Percentiles rank a stretch among this genome's conserved stretches.
Evolutionary conservation across 345 rosid genomes (phyloP).

Genomic region (Brassica nigra): DNA sequence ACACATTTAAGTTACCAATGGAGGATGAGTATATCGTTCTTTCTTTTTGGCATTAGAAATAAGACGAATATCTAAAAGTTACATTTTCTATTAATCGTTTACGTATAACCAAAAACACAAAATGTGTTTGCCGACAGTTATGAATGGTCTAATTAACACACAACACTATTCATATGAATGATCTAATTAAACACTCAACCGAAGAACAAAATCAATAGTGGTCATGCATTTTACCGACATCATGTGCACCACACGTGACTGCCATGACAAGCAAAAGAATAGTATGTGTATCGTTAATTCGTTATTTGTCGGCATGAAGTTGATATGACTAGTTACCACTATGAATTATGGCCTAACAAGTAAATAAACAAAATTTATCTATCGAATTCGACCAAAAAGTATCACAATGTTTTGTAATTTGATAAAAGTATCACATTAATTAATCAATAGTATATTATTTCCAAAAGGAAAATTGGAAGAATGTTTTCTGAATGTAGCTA

Average conservation of each 20-base stretch:
- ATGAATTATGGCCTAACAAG: background rate
- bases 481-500: background rate
- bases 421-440: background rate
- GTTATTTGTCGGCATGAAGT: constrained; percentile 32
- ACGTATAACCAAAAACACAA: background rate
- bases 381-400: background rate
- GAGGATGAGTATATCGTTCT: background rate
- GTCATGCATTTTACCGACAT: constrained; percentile 32
- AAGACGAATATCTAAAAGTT: background rate
- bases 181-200: constrained; percentile 23
- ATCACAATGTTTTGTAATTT: background rate
- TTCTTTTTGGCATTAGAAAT: background rate
- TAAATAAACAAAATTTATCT: background rate
- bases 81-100: background rate
- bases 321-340: background rate
- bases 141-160: constrained; percentile 17
- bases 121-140: constrained; percentile 25
- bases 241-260: constrained; percentile 44
- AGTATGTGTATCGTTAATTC: constrained; percentile 22
- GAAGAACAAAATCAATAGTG: constrained; percentile 16
- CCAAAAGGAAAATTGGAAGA: background rate
- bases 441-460: background rate
- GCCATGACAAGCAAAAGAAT: constrained; percentile 17
- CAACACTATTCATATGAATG: constrained; percentile 11
- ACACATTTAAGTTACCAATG: background rate